Evolutionary conservation across 1,284 basidiomycete species (phyloP).

Genomic region (Ustilago crameri): DNA sequence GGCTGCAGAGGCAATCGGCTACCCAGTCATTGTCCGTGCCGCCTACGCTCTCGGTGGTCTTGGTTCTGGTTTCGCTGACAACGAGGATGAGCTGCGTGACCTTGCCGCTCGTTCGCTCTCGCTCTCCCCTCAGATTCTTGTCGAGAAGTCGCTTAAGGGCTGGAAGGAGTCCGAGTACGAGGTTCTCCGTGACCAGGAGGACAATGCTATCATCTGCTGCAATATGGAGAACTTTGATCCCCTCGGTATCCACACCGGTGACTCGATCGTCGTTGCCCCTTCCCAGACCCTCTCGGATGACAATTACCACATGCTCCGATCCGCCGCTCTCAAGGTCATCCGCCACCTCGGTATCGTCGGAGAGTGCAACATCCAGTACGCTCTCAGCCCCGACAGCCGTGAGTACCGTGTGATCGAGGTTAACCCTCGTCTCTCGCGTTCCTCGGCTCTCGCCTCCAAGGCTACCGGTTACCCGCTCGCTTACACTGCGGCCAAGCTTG

Average conservation of each 20-base stretch:
- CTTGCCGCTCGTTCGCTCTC: conserved; percentile 90
- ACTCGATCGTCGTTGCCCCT: conserved; percentile 99
- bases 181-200: conserved; percentile 95
- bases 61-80: conserved; percentile 96
- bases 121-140: conserved; percentile 93
- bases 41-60: conserved; percentile 98
- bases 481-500: conserved; percentile 99
- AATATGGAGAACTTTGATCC: conserved; percentile 99
- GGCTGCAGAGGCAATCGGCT: conserved; percentile 91
- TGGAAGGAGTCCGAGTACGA: conserved; percentile 99
- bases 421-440: conserved; percentile 65
- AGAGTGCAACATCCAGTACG: conserved; percentile 99
- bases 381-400: conserved; percentile 87
- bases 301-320: conserved; percentile 99
- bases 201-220: conserved; percentile 88
- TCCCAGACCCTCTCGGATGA: conserved; percentile 94
- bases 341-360: conserved; percentile 97
- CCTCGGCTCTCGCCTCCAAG: conserved; percentile 91
- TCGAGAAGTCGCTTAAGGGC: conserved; percentile 98
- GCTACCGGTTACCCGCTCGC: conserved; percentile 99
- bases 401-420: conserved; percentile 93
- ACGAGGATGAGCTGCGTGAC: conserved; percentile 93
- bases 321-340: conserved; percentile 95
- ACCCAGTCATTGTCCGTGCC: conserved; percentile 97
- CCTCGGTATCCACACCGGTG: conserved; percentile 98